Evolutionary conservation across 2,329 filamentous ascomycete genomes (phyloP).

Genomic region (Penicillium brasilianum): DNA sequence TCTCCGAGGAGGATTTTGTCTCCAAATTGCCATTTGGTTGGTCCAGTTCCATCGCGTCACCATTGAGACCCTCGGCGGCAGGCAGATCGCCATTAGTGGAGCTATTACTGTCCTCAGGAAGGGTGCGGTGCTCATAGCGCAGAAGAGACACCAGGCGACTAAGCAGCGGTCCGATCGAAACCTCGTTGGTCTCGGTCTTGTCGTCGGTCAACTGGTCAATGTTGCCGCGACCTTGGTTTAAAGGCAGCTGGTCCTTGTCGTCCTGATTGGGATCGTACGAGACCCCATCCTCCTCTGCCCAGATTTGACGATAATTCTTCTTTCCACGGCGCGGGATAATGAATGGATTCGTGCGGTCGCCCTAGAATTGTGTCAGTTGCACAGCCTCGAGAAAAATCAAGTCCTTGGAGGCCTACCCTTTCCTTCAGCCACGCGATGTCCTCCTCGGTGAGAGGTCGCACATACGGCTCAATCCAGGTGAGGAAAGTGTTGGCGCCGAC

Average conservation of each 20-base stretch:
- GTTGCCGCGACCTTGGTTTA: slow-evolving; percentile 81
- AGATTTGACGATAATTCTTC: slow-evolving; percentile 84
- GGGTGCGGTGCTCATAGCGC: slow-evolving; percentile 68
- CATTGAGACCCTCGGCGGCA: slow-evolving; percentile 43
- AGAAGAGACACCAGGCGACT: slow-evolving; percentile 79
- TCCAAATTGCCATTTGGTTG: slow-evolving; percentile 54
- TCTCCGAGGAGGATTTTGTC: slow-evolving; percentile 32
- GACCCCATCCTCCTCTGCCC: slow-evolving; percentile 90
- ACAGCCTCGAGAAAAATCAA: neutral
- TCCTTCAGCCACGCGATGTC: slow-evolving; percentile 92
- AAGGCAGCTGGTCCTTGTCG: slow-evolving; percentile 68
- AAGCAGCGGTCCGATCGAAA: slow-evolving; percentile 86
- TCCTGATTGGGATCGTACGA: slow-evolving; percentile 69
- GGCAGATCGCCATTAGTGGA: slow-evolving; percentile 52
- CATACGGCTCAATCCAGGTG: slow-evolving; percentile 90
- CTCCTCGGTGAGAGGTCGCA: slow-evolving; percentile 87
- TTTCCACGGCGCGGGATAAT: slow-evolving; percentile 83
- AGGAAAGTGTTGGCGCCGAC: slow-evolving; percentile 92
- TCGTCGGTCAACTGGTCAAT: slow-evolving; percentile 89
- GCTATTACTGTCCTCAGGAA: slow-evolving; percentile 63
- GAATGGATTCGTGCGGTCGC: slow-evolving; percentile 82
- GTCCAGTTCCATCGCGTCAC: slow-evolving; percentile 56
- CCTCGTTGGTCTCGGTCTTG: slow-evolving; percentile 82
- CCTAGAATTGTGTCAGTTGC: slow-evolving; percentile 46
- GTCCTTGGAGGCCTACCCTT: slow-evolving; percentile 55